A percentile compares a stretch with the other conserved stretches of the same genome.
Evolutionary conservation across 2,329 filamentous ascomycete species (phyloP).

Genomic region (Fusarium phyllophilum): DNA sequence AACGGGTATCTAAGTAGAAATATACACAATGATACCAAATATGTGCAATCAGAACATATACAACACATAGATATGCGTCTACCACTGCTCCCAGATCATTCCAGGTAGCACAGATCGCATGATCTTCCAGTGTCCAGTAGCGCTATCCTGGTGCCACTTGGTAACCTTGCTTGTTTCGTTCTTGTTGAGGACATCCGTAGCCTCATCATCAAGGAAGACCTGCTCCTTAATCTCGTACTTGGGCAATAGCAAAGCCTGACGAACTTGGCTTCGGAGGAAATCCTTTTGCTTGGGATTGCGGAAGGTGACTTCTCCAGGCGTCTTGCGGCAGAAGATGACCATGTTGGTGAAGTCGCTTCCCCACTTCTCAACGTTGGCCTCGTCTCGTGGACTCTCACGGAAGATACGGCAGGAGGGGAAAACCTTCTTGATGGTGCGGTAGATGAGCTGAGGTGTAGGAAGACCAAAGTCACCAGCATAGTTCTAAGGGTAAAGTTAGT

Average conservation of each 20-base stretch:
- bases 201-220: conserved; percentile 57
- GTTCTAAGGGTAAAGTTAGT: conserved; percentile 67
- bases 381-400: conserved; percentile 74
- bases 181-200: conserved; percentile 64
- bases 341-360: conserved; percentile 89
- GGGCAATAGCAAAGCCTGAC: conserved; percentile 77
- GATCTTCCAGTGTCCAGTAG: conserved; percentile 87
- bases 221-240: conserved; percentile 71
- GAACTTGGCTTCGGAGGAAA: conserved; percentile 75
- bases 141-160: conserved; percentile 78
- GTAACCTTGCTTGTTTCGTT: conserved; percentile 75
- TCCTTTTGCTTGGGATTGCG: conserved; percentile 72
- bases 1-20: conserved; percentile 1
- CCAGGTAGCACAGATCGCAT: conserved; percentile 87
- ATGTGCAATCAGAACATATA: background rate
- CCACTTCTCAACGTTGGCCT: conserved; percentile 57
- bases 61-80: background rate
- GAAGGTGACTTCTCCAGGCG: conserved; percentile 66
- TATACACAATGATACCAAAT: conserved; percentile 9
- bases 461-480: conserved; percentile 90
- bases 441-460: conserved; percentile 78
- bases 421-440: conserved; percentile 82
- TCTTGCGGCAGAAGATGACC: conserved; percentile 91
- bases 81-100: conserved; percentile 86
- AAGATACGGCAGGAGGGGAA: conserved; percentile 94